Base-by-base conservation (phyloP, 2,329 filamentous ascomycete genomes). In the Karstenula rhodostoma region DNA sequence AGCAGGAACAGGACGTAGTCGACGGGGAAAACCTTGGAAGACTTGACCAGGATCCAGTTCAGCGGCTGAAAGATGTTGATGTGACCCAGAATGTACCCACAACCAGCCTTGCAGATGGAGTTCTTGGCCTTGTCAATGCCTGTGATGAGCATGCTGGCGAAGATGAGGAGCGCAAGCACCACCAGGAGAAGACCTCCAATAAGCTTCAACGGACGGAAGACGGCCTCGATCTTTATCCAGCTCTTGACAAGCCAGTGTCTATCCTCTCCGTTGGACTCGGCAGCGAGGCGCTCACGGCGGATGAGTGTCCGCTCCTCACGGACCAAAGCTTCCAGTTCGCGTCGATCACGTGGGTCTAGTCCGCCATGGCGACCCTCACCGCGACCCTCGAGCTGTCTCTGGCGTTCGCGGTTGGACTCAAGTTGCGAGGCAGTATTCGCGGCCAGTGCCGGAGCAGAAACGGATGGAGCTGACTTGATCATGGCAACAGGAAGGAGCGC, bases 121-220 rank as follows among this genome's bases (percentile, higher is more conserved):
- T 98, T 97, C 78, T 91, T 94, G 37, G 93, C 92, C 82, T 98
- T 98, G 85, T 99, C 95, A 72, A 98, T 93, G 67, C 89, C 91
- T 0, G 94, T 98, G 74, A 98, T 91, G 68, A 98, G 86, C 93
- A 99, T 98, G 13, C 92, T 96, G 9, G 90, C 86, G 86, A 93
- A 96, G 67, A 96, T 85, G 44, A 96, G 67, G 15, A 97, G 78
- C 0, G 92, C 85, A 23, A 97, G 76, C 1, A 93, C 67, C 33
- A 97, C 84, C 2, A 98, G 81, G 0, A 96, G 68, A 51, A 97
- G 82, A 15, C 95, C 95, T 1, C 92, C 90, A 15, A 98, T 78
- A 44, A 98, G 87, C 81, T 96, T 97, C 69, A 99, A 81, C 0
- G 95, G 95, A 8, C 94, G 87, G 78, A 98, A 90, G 40, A 96